A percentile compares a stretch with the other conserved stretches of the same genome.
phyloP scores from a whole-genome alignment of 2,329 filamentous ascomycete species.

The Acarospora socialis region DNA sequence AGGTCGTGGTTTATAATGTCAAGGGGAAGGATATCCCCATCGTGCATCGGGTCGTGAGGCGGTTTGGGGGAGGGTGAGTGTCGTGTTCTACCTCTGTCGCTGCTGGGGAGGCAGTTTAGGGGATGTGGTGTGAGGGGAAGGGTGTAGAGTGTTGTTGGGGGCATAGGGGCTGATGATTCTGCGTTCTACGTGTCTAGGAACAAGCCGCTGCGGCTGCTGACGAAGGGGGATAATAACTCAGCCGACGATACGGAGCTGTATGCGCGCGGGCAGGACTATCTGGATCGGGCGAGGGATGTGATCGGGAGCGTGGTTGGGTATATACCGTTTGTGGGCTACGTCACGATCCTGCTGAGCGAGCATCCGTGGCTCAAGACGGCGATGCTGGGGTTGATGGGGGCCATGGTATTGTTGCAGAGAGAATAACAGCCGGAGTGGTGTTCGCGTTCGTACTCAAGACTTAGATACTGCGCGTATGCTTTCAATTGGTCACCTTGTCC shows the following conservation, averaged over 20 bases:
- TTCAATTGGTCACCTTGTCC: too few species aligned
- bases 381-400: slow-evolving; percentile 86
- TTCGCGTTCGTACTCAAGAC: slow-evolving; percentile 7
- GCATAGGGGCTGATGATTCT: slow-evolving; percentile 2
- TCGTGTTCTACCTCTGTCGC: slow-evolving; percentile 4
- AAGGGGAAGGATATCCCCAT: slow-evolving; percentile 93
- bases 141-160: slow-evolving; percentile 2
- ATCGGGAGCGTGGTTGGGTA: slow-evolving; percentile 87
- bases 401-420: slow-evolving; percentile 81
- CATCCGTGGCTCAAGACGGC: slow-evolving; percentile 95
- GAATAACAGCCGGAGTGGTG: slow-evolving; percentile 41
- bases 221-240: slow-evolving; percentile 93
- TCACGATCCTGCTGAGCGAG: slow-evolving; percentile 89
- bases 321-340: slow-evolving; percentile 89
- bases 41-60: slow-evolving; percentile 78
- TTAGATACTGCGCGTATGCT: too few species aligned
- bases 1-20: slow-evolving; percentile 72
- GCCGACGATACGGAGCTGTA: slow-evolving; percentile 89
- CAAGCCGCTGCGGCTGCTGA: slow-evolving; percentile 55
- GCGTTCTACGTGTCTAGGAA: slow-evolving; percentile 20
- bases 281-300: slow-evolving; percentile 69
- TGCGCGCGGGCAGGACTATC: slow-evolving; percentile 70
- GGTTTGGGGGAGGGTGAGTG: slow-evolving; percentile 44
- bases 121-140: slow-evolving; percentile 15
- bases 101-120: slow-evolving; percentile 20